Evolutionary conservation across 2,329 filamentous ascomycete species (phyloP).

Genomic region (Cladophialophora chaetospira): DNA sequence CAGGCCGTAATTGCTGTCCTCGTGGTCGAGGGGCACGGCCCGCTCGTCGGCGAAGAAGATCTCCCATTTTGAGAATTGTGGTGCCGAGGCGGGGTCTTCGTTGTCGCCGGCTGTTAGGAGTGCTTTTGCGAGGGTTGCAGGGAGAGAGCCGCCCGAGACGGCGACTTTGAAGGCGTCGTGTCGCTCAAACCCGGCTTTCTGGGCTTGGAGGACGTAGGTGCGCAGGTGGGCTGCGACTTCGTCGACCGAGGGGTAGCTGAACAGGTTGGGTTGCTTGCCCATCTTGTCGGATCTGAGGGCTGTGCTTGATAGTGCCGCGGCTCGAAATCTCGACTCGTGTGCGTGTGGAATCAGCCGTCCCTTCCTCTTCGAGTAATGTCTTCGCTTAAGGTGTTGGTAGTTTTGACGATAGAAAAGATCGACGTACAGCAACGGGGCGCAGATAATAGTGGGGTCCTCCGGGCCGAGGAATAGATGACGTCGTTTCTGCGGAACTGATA

Average conservation of each 20-base stretch:
- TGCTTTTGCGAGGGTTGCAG: conserved; percentile 81
- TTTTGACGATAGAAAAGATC: background rate
- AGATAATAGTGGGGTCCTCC: conserved; percentile 11
- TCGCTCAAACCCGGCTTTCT: conserved; percentile 75
- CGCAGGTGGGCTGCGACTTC: conserved; percentile 76
- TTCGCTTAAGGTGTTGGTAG: background rate
- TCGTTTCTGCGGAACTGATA: background rate
- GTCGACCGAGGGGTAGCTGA: conserved; percentile 71
- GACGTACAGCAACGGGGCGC: too few species aligned
- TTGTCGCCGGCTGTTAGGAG: conserved; percentile 58
- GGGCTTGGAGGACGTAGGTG: conserved; percentile 77
- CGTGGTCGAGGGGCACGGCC: conserved; percentile 85
- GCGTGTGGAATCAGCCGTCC: background rate
- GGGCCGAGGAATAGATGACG: conserved; percentile 15
- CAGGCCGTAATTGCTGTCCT: conserved; percentile 90
- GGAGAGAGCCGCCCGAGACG: conserved; percentile 91
- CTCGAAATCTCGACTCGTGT: background rate
- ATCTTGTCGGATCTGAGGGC: conserved; percentile 33
- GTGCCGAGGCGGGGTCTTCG: conserved; percentile 22
- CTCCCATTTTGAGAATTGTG: conserved; percentile 84
- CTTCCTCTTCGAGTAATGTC: background rate
- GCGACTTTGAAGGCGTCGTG: conserved; percentile 87
- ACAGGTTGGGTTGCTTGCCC: conserved; percentile 63
- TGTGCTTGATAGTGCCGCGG: background rate
- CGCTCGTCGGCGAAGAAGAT: conserved; percentile 99